phyloP scores from a whole-genome alignment of 768 basidiomycete genomes.

The Erythrobasidium yunnanense region DNA sequence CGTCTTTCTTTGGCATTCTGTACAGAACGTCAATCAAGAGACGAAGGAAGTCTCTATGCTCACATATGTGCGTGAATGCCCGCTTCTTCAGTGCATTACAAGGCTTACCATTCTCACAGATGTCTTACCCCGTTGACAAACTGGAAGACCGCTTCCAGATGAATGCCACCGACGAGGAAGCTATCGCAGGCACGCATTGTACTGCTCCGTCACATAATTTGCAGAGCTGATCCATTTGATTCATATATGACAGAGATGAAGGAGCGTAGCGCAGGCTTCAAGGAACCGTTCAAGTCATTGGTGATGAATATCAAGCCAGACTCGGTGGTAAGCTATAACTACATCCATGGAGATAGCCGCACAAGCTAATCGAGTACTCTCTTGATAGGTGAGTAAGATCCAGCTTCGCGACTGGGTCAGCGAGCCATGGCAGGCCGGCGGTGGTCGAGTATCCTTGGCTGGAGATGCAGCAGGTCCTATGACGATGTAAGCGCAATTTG shows the following conservation, averaged over 20 bases:
- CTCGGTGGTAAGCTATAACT: not conserved
- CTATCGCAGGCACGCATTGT: slow-evolving; percentile 3
- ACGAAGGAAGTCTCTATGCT: not conserved
- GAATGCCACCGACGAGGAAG: slow-evolving; percentile 2
- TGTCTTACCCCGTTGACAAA: slow-evolving; percentile 7
- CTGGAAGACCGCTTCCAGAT: not conserved
- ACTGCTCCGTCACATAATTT: not conserved
- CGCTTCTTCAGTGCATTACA: not conserved
- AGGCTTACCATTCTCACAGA: not conserved
- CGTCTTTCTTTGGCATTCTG: slow-evolving; percentile 16
- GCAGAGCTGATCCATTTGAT: not conserved
- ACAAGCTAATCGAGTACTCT: not conserved
- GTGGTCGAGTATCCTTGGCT: slow-evolving; percentile 12
- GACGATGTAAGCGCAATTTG: slow-evolving; percentile 10
- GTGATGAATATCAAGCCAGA: slow-evolving; percentile 7
- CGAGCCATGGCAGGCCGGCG: slow-evolving; percentile 4
- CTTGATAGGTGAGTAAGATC: not conserved
- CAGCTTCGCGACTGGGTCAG: slow-evolving; percentile 23
- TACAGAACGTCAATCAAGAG: slow-evolving; percentile 1
- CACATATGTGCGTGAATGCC: slow-evolving; percentile 4
- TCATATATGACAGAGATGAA: too few species aligned
- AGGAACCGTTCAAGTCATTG: too few species aligned
- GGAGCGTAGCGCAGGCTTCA: too few species aligned
- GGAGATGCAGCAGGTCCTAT: slow-evolving; percentile 19
- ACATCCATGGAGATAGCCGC: not conserved